phyloP scores from a whole-genome alignment of 371 early-diverging fungal genomes.

The Mucor saturninus region DNA sequence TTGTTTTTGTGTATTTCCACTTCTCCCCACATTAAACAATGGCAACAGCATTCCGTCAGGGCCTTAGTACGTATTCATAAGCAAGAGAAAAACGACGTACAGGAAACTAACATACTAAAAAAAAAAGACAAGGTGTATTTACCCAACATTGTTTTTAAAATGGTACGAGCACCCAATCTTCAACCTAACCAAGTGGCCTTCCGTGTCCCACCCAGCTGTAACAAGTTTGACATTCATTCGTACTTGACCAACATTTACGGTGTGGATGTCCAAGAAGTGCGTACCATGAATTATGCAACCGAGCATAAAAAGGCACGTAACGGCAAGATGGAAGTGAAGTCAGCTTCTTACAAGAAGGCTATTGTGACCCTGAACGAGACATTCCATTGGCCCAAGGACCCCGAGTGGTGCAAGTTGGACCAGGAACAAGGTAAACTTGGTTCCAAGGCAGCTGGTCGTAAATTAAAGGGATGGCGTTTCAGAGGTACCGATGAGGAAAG shows the following conservation, averaged over 20 bases:
- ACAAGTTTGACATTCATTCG: conserved; percentile 93
- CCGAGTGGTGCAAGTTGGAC: conserved; percentile 52
- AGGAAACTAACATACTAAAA: neutral
- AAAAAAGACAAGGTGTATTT: conserved; percentile 77
- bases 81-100: neutral
- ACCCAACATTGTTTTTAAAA: conserved; percentile 87
- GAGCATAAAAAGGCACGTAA: conserved; percentile 58
- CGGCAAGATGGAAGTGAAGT: conserved; percentile 48
- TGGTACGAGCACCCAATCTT: conserved; percentile 81
- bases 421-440: conserved; percentile 61
- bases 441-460: conserved; percentile 58
- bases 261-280: conserved; percentile 83
- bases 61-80: conserved; percentile 41
- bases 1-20: neutral
- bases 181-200: conserved; percentile 93
- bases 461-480: conserved; percentile 81
- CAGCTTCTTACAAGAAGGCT: conserved; percentile 84
- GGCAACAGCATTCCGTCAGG: conserved; percentile 49
- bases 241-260: conserved; percentile 89
- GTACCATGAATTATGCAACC: conserved; percentile 85
- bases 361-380: conserved; percentile 86
- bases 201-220: conserved; percentile 88
- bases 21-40: conserved; percentile 3
- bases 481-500: conserved; percentile 49
- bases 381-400: conserved; percentile 80